These are phyloP conservation scores for Tuber magnatum DNA, from an alignment of 495 filamentous ascomycete genomes.

Conservation along the genomic window DNA sequence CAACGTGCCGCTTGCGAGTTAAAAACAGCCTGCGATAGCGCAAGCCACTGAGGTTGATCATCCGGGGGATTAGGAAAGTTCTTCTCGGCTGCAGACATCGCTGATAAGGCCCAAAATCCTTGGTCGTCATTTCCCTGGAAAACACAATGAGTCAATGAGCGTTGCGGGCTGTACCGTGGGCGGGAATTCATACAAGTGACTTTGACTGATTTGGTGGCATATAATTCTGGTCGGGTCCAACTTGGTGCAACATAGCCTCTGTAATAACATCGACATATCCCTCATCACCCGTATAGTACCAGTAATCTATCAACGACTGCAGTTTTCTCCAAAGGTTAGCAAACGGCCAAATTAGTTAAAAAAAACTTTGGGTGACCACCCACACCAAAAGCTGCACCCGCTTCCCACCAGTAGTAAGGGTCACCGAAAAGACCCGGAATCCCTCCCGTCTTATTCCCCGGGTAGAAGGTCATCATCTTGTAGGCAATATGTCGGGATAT, in stretches of 20 bases:
- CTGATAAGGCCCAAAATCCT: constrained; percentile 70
- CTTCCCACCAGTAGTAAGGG: constrained; percentile 70
- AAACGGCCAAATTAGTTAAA: constrained; percentile 5
- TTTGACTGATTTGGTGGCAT: constrained; percentile 67
- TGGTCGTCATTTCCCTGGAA: constrained; percentile 70
- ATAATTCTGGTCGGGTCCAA: constrained; percentile 59
- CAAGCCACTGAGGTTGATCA: constrained; percentile 60
- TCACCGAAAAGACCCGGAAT: constrained; percentile 53
- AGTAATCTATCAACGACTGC: constrained; percentile 59
- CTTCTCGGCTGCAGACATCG: constrained; percentile 67
- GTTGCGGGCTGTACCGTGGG: not conserved
- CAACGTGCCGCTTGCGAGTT: constrained; percentile 64
- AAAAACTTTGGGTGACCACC: constrained; percentile 13
- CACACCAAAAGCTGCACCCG: constrained; percentile 42
- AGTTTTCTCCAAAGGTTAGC: constrained; percentile 15
- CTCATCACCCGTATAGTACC: constrained; percentile 65
- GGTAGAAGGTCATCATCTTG: constrained; percentile 65
- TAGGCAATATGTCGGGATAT: constrained; percentile 54
- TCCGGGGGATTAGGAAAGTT: constrained; percentile 59
- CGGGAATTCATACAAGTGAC: constrained; percentile 46
- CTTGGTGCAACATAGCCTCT: constrained; percentile 61
- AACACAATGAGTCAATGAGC: not conserved
- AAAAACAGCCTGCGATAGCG: constrained; percentile 71
- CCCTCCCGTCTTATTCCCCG: constrained; percentile 56
- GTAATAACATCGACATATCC: constrained; percentile 59